Conservation (phyloP, 208 protist species). For the Hexamita inflata region DNA sequence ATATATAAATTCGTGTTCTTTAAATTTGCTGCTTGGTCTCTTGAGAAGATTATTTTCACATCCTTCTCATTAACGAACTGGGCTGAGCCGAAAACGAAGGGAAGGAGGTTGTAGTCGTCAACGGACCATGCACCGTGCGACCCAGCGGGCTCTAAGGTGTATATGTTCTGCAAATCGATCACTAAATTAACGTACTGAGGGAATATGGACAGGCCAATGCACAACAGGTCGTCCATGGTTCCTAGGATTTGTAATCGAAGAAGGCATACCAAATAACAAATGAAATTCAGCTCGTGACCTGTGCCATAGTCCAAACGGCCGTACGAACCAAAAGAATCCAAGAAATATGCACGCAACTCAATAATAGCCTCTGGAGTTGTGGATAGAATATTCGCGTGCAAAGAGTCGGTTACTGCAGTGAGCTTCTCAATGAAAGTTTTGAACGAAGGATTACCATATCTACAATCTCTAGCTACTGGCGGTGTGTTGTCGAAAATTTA, state of each 20-base stretch:
- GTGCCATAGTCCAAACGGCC: constrained; percentile 38
- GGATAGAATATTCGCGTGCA: neutral
- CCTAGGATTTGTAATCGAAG: neutral
- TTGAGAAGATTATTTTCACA: neutral
- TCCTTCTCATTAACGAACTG: constrained; percentile 22
- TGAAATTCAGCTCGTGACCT: constrained; percentile 31
- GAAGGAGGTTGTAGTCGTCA: constrained; percentile 40
- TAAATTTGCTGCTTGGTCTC: neutral
- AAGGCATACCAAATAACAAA: constrained; percentile 17
- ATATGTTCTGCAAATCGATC: constrained; percentile 21
- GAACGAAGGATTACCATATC: constrained; percentile 21
- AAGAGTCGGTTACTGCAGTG: neutral
- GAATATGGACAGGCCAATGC: constrained; percentile 15
- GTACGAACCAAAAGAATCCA: constrained; percentile 15
- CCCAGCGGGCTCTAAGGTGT: constrained; percentile 38
- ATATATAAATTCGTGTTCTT: constrained; percentile 18
- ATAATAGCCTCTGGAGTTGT: neutral
- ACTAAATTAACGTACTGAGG: constrained; percentile 8
- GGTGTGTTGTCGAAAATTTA: constrained; percentile 10
- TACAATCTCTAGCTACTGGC: neutral
- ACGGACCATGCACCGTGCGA: constrained; percentile 37
- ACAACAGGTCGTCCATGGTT: neutral
- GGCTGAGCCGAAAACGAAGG: constrained; percentile 30
- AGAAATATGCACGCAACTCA: neutral
- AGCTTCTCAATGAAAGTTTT: constrained; percentile 16